Percentiles rank a stretch among this genome's conserved stretches.
Conservation (phyloP, 2,329 filamentous ascomycete species). For the Pezicula neosporulosa region DNA sequence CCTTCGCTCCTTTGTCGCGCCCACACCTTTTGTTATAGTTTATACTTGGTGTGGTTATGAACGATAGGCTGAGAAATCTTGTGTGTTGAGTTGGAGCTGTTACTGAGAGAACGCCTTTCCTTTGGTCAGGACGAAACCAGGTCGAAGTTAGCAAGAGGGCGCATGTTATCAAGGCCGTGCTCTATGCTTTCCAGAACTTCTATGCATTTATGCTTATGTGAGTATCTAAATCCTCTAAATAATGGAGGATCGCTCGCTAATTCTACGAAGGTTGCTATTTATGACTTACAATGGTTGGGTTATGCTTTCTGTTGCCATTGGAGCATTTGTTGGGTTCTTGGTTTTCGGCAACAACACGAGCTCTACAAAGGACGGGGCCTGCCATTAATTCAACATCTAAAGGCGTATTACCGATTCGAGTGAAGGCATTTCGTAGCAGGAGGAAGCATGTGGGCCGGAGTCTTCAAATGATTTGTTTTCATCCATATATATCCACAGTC, state of each 20-base stretch:
- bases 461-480: no score
- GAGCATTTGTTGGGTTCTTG: slow-evolving; percentile 85
- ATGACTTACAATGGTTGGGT: slow-evolving; percentile 99
- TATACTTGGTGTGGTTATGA: background rate
- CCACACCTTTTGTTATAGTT: background rate
- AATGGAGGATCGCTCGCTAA: slow-evolving; percentile 3
- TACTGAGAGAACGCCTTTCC: slow-evolving; percentile 62
- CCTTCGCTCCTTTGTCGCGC: slow-evolving; percentile 2
- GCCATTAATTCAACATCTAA: slow-evolving; percentile 55
- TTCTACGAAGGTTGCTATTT: slow-evolving; percentile 76
- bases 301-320: slow-evolving; percentile 86
- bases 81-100: slow-evolving; percentile 17
- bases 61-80: slow-evolving; percentile 22
- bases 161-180: slow-evolving; percentile 72
- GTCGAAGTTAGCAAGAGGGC: slow-evolving; percentile 60
- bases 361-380: slow-evolving; percentile 82
- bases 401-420: no score
- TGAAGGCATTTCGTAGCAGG: no score
- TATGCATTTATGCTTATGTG: slow-evolving; percentile 99
- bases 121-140: slow-evolving; percentile 71
- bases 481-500: no score
- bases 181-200: slow-evolving; percentile 94
- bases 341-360: slow-evolving; percentile 70
- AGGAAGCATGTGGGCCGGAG: no score
- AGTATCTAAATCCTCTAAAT: slow-evolving; percentile 38